These are phyloP conservation scores for Thelephora terrestris DNA, from an alignment of 1,284 basidiomycete species.

Conservation along the genomic window DNA sequence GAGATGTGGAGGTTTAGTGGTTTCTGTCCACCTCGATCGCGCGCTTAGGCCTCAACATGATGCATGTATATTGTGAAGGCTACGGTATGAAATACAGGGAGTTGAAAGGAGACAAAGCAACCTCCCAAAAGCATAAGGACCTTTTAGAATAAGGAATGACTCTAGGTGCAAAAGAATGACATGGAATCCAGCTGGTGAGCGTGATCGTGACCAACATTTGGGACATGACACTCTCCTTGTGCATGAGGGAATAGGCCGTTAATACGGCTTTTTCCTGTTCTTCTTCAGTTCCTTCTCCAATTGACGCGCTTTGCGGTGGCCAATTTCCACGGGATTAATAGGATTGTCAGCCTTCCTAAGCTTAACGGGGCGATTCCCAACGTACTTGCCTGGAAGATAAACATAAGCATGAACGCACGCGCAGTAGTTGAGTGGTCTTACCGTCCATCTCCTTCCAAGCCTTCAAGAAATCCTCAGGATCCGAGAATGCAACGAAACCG, in stretches of 20 bases:
- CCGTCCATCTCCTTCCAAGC: constrained; percentile 99
- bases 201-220: too few relatives aligned
- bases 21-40: too few relatives aligned
- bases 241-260: constrained; percentile 5
- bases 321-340: constrained; percentile 88
- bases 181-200: too few relatives aligned
- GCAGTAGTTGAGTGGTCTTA: constrained; percentile 25
- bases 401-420: constrained; percentile 4
- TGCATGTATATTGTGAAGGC: too few relatives aligned
- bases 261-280: constrained; percentile 71
- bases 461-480: constrained; percentile 95
- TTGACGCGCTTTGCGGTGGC: constrained; percentile 79
- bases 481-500: constrained; percentile 96
- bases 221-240: neutral
- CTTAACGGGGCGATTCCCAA: constrained; percentile 89
- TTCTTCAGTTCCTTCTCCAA: constrained; percentile 76
- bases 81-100: too few relatives aligned
- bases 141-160: too few relatives aligned
- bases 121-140: too few relatives aligned
- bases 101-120: too few relatives aligned
- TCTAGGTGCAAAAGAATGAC: too few relatives aligned
- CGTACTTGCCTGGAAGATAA: constrained; percentile 74
- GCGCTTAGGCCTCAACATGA: too few relatives aligned
- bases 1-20: too few relatives aligned
- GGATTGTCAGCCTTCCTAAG: constrained; percentile 83